A percentile compares a stretch with the other conserved stretches of the same genome.
These are phyloP conservation scores for Lentinula edodes DNA, from an alignment of 768 basidiomycete species.

Conservation along the genomic window DNA sequence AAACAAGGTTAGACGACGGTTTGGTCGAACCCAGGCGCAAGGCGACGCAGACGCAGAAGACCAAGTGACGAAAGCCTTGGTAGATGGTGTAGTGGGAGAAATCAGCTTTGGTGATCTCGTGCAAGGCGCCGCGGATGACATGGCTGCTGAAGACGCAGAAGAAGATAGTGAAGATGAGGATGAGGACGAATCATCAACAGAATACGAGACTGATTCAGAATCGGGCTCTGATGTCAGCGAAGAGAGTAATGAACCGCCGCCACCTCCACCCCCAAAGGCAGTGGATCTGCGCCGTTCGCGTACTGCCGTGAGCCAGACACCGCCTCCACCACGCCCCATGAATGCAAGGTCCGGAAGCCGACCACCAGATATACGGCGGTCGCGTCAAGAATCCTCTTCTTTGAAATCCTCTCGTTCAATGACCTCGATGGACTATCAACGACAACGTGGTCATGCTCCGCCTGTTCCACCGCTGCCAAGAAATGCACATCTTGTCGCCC, in stretches of 20 bases:
- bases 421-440: slow-evolving; percentile 26
- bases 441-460: slow-evolving; percentile 23
- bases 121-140: slow-evolving; percentile 71
- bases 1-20: slow-evolving; percentile 82
- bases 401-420: slow-evolving; percentile 2
- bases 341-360: slow-evolving; percentile 13
- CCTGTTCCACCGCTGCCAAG: slow-evolving; percentile 24
- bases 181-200: not conserved
- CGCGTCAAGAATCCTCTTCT: slow-evolving; percentile 12
- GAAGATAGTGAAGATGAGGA: slow-evolving; percentile 28
- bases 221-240: not conserved
- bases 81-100: slow-evolving; percentile 77
- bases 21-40: slow-evolving; percentile 52
- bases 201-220: slow-evolving; percentile 1
- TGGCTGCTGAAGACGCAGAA: slow-evolving; percentile 68
- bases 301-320: slow-evolving; percentile 40
- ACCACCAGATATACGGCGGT: slow-evolving; percentile 8
- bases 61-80: slow-evolving; percentile 74
- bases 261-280: slow-evolving; percentile 8
- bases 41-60: slow-evolving; percentile 68
- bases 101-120: slow-evolving; percentile 79
- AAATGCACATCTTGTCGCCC: slow-evolving; percentile 19
- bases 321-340: slow-evolving; percentile 37
- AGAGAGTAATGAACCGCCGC: slow-evolving; percentile 4
- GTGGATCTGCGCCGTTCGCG: slow-evolving; percentile 14